Evolutionary conservation across 1,284 basidiomycete species (phyloP).

Genomic region (Meripilus lineatus): DNA sequence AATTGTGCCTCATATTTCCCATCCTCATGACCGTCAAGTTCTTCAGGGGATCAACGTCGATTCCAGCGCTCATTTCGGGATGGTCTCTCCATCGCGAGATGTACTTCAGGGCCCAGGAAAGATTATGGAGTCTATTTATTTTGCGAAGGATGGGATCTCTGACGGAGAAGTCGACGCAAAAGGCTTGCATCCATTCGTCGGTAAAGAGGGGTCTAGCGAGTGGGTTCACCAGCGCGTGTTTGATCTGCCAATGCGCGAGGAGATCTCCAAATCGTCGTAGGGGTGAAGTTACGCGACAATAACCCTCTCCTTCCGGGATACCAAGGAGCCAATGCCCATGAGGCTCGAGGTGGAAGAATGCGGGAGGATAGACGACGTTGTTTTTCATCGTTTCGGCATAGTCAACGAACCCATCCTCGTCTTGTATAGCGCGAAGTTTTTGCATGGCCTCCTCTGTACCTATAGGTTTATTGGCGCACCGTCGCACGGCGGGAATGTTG

Average conservation of each 20-base stretch:
- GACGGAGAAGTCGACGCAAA: constrained; percentile 17
- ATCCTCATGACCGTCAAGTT: constrained; percentile 16
- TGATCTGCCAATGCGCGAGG: constrained; percentile 92
- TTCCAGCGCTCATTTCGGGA: constrained; percentile 20
- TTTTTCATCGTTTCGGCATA: constrained; percentile 28
- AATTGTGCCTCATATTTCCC: constrained; percentile 3
- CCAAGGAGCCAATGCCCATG: constrained; percentile 71
- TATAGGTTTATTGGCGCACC: constrained; percentile 33
- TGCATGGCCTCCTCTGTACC: constrained; percentile 17
- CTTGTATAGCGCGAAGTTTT: constrained; percentile 30
- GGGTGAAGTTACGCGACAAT: constrained; percentile 85
- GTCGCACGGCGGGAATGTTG: constrained; percentile 64
- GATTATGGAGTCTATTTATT: constrained; percentile 25
- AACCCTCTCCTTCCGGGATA: constrained; percentile 65
- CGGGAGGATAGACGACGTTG: constrained; percentile 31
- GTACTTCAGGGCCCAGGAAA: constrained; percentile 30
- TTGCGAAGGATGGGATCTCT: constrained; percentile 27
- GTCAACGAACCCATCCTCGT: constrained; percentile 38
- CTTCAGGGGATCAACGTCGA: constrained; percentile 29
- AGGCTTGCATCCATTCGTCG: constrained; percentile 33
- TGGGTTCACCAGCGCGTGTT: constrained; percentile 59
- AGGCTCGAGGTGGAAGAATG: constrained; percentile 47
- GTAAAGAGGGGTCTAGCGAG: constrained; percentile 36
- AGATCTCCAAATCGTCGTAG: constrained; percentile 85
- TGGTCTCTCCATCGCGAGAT: constrained; percentile 26